Base-by-base conservation (phyloP, 345 rosid species). In the Brassica nigra region DNA sequence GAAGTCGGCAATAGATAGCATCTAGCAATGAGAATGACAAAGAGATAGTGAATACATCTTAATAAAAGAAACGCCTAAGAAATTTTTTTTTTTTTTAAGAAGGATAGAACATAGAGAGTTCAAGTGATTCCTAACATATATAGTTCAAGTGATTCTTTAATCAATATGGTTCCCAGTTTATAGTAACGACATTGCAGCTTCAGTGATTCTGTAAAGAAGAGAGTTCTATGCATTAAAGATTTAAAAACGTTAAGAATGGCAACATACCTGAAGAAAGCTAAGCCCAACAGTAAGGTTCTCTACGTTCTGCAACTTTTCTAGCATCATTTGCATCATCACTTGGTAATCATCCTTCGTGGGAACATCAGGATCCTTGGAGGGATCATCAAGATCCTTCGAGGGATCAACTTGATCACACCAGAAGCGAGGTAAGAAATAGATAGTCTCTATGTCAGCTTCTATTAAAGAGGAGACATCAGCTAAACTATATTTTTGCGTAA, bases 201-300 rank as follows among this genome's bases (percentile, higher is more conserved):
- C 34, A 31, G 34, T 31, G 34, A 31, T 31, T 31, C 34, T 31
- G 34, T 31, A 31, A 31, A 31, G 5, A 4, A 4, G 34, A 31
- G 62, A 20, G 62, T 58, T 58, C 62, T 20, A 58, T 8, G 30
- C 30, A 20, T 20, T 58, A 58, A 55, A 6, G 11, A 55, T 55
- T 55, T 16, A 55, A 44, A 44, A 1, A 5, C 3, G 2, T 14
- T 15, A 44, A 44, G 4, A 44, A 44, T 12, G 54, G 54, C 14
- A 57, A 59, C 54, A 63, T 64, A 74, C 78, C 72, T 75, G 57
- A 54, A 75, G 72, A 66, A 75, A 6, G 55, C 66, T 62, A 62
- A 62, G 55, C 6, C 55, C 78, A 66, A 75, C 16, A 36, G 78
- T 67, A 57, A 67, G 73, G 42, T n/a, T 76, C 79, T 76, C 30